Conservation (phyloP, 2,329 filamentous ascomycete genomes). For the Onygenales sp. region DNA sequence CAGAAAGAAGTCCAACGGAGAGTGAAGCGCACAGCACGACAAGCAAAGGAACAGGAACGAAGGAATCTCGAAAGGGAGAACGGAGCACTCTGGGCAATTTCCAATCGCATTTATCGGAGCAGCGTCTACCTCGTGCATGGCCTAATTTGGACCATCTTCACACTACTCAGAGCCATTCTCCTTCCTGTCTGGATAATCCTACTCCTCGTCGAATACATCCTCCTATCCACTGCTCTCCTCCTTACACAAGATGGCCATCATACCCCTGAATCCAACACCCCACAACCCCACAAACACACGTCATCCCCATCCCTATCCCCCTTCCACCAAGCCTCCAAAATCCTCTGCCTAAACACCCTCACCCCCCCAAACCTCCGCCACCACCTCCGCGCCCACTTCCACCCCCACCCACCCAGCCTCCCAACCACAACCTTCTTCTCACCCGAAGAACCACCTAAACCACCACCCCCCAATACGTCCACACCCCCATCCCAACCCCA, state of each 20-base stretch:
- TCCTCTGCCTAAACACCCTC: neutral
- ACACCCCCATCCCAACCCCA: too few relatives aligned
- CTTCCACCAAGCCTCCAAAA: neutral
- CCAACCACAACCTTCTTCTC: neutral
- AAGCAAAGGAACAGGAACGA: neutral
- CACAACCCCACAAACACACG: neutral
- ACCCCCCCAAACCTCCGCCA: neutral
- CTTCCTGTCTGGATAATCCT: slow-evolving; percentile 2
- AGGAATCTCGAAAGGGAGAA: neutral
- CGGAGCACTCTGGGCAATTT: neutral
- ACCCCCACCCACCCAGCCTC: neutral
- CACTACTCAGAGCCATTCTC: neutral
- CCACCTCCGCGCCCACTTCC: too few relatives aligned
- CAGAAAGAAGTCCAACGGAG: neutral
- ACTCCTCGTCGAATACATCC: neutral
- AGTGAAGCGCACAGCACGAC: neutral
- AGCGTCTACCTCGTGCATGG: neutral
- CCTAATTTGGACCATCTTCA: neutral
- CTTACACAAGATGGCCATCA: too few relatives aligned
- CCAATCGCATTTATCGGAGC: neutral
- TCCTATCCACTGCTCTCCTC: neutral
- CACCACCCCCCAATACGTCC: too few relatives aligned
- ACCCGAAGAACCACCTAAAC: neutral
- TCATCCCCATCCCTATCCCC: neutral
- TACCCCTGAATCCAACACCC: neutral